Base-by-base conservation (phyloP, 148 eudicot species). In the Camellia sinensis region DNA sequence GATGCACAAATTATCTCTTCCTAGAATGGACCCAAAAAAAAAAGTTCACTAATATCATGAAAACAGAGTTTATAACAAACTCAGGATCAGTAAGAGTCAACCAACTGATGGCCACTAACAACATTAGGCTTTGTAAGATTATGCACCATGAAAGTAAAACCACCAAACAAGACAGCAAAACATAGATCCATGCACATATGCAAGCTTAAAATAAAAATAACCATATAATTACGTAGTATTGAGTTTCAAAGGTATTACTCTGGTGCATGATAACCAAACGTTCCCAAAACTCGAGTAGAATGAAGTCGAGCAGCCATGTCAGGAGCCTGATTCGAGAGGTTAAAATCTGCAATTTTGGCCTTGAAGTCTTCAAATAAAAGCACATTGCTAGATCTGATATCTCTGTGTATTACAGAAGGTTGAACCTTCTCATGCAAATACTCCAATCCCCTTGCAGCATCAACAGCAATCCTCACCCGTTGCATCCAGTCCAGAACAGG, bases 251-350 rank as follows among this genome's bases (percentile, higher is more conserved):
- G 78, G 60, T 21, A 84, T 86, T 92, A 94, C 98, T 94, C 98
- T 79, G 98, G 98, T 78, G 98, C 98, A 84, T 92, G 94, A 84
- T 94, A 94, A 53, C 97, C 98, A 81, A 94, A 92, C 62, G 95
- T 91, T 84, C 98, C 97, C 79, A 92, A 87, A 77, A 92, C 97
- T 67, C 97, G 86, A 71, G 97, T 94, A 76, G 98, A 92, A 84
- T 94, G 97, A 82, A 92, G 92, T 43, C 97, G 92, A 67, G 98
- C 97, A 19, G 94, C 98, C 97, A 92, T 92, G 85, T 92, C 94
- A 53, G 97, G 97, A 66, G 98, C 89, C 83, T 94, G 97, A 88
- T 91, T 92, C 45, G 97, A 88, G 44, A 92, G 83, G 83, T 94
- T 90, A 80, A 92, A 92, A 77, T 94, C 98, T 37, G 94, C 98